phyloP scores from a whole-genome alignment of 2,329 filamentous ascomycete genomes.

The Aspergillus calidoustus region DNA sequence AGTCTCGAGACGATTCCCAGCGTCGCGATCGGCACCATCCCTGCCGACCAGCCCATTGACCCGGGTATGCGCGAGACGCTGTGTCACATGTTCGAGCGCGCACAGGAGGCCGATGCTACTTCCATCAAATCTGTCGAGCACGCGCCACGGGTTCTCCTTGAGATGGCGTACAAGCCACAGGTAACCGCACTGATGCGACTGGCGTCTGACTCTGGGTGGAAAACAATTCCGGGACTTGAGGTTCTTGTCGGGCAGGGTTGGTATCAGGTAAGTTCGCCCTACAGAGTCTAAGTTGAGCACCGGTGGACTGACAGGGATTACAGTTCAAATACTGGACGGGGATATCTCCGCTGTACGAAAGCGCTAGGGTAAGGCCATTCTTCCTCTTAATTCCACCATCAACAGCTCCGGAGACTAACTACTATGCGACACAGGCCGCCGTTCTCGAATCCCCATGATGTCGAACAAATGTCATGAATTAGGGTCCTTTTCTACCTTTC shows the following conservation, averaged over 20 bases:
- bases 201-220: conserved; percentile 78
- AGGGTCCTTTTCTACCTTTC: background rate
- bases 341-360: conserved; percentile 72
- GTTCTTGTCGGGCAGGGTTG: conserved; percentile 83
- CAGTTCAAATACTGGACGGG: conserved; percentile 85
- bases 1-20: conserved; percentile 61
- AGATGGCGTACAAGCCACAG: conserved; percentile 95
- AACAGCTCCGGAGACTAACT: background rate
- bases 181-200: conserved; percentile 84
- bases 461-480: background rate
- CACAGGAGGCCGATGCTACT: conserved; percentile 53
- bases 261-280: conserved; percentile 69
- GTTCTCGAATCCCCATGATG: conserved; percentile 8
- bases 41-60: conserved; percentile 84
- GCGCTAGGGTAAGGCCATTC: conserved; percentile 60
- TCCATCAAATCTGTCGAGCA: conserved; percentile 40
- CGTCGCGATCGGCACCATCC: conserved; percentile 88
- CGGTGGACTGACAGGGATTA: conserved; percentile 12
- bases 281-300: background rate
- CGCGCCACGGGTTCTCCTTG: conserved; percentile 69
- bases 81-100: conserved; percentile 54
- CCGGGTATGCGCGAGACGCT: conserved; percentile 69
- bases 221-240: conserved; percentile 82
- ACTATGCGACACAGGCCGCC: conserved; percentile 1
- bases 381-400: background rate